Evolutionary conservation across 306 rosid species (phyloP), one percentile per base, ranked within the genome.

Genomic region (Hippophae rhamnoides): DNA sequence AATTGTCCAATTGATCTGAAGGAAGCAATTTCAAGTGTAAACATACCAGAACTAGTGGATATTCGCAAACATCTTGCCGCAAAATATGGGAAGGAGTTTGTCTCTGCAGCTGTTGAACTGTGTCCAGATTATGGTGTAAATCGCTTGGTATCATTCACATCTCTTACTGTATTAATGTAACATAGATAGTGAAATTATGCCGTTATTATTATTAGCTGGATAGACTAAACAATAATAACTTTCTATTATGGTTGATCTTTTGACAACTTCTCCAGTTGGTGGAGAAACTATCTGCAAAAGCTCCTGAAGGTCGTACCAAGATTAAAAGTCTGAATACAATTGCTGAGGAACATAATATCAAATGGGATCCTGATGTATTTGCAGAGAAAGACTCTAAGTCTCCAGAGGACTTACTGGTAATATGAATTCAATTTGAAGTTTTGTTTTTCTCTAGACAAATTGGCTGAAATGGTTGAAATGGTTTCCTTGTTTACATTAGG

Each of bases 91-190:
- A 93, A 93, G 73, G 95, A 93, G 48, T 88, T 93, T 49, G 60
- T 72, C 66, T 53, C 88, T 60, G 84, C 93, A 5, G 97, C 97
- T 66, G 43, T 77, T 43, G 99, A 93, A 54, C 56, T 88, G 72
- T 97, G 97, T 45, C 97, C 99, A 8, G 94, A 93, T 62, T 88
- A 95, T 73, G 97, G 99, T 26, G 99, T 88, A 53, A 81, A 79
- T 74, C 95, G 95, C 66, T 62, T 86, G 99, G 99, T 79, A 74
- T 70, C 81, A 76, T 69, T 64, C 75, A 44, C 63, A 47, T 55
- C 52, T 57, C 51, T 63, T 56, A 25, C 25, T 66, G 47, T 48
- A 60, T 60, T 51, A 40, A 46, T 61, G 61, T 60, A 3, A 58
- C 38, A 31, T 31, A 31, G 38, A 31, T 31, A 31, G 3, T 31